phyloP scores from a whole-genome alignment of 225 moss, liverwort and hornwort genomes.

The Pleurozium schreberi region DNA sequence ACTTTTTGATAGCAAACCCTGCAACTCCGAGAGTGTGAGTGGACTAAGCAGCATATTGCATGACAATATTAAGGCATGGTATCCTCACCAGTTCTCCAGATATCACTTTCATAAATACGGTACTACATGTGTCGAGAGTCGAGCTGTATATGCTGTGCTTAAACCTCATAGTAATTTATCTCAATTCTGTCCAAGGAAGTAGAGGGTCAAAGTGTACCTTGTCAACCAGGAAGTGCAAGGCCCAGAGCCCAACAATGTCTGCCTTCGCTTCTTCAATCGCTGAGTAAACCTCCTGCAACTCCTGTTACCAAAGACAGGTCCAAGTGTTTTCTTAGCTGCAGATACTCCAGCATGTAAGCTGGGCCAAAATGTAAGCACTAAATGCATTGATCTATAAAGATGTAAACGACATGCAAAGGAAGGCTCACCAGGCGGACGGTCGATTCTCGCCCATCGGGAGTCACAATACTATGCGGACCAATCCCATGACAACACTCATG shows the following conservation, averaged over 20 bases:
- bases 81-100: not conserved
- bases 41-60: not conserved
- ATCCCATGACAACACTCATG: slow-evolving; percentile 99
- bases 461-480: slow-evolving; percentile 81
- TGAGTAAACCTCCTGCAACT: slow-evolving; percentile 87
- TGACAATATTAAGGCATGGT: not conserved
- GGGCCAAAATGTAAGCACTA: not conserved
- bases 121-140: not conserved
- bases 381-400: not conserved
- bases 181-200: not conserved
- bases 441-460: slow-evolving; percentile 60
- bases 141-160: not conserved
- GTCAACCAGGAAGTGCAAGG: slow-evolving; percentile 83
- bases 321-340: not conserved
- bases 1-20: slow-evolving; percentile 56
- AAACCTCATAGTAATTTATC: not conserved
- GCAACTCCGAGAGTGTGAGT: slow-evolving; percentile 3
- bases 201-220: slow-evolving; percentile 38
- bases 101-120: not conserved
- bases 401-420: not conserved
- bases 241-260: slow-evolving; percentile 97
- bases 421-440: slow-evolving; percentile 81
- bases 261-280: slow-evolving; percentile 95
- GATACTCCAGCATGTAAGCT: not conserved
- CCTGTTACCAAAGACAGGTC: slow-evolving; percentile 27